These are phyloP conservation scores for Dothideomycetidae sp. DNA, from an alignment of 2,329 filamentous ascomycete genomes.

Conservation along the genomic window DNA sequence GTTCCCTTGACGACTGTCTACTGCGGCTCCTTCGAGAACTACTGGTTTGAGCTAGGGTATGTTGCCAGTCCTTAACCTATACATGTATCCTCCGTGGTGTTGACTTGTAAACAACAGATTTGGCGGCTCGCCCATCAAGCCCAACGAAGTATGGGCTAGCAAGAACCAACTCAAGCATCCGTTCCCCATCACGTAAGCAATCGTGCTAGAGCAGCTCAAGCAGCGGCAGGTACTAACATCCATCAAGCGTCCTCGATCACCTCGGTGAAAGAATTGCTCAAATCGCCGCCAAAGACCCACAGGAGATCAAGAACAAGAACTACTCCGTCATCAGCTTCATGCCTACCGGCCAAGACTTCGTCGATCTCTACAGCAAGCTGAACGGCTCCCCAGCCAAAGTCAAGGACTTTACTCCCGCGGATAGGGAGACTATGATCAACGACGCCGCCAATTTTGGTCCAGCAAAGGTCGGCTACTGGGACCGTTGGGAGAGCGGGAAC, in stretches of 20 bases:
- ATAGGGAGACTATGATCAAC: conserved; percentile 1
- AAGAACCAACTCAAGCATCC: conserved; percentile 1
- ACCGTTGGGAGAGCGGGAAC: conserved; percentile 4
- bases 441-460: conserved; percentile 8
- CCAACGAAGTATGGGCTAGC: conserved; percentile 2
- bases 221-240: no score
- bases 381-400: conserved; percentile 8
- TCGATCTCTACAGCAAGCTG: conserved; percentile 10
- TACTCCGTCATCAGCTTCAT: conserved; percentile 9
- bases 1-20: conserved; percentile 5
- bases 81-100: not conserved
- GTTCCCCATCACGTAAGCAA: conserved; percentile 9
- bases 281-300: no score
- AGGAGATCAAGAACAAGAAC: conserved; percentile 5
- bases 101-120: no score
- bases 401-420: conserved; percentile 4
- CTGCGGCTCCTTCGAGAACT: conserved; percentile 8
- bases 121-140: conserved; percentile 5
- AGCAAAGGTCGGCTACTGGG: conserved; percentile 8
- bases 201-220: no score
- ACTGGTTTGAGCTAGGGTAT: conserved; percentile 6
- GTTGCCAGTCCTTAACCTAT: not conserved
- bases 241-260: no score
- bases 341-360: conserved; percentile 8
- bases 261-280: no score